Conservation (phyloP, 2,329 filamentous ascomycete genomes). For the Colletotrichum lupini region DNA sequence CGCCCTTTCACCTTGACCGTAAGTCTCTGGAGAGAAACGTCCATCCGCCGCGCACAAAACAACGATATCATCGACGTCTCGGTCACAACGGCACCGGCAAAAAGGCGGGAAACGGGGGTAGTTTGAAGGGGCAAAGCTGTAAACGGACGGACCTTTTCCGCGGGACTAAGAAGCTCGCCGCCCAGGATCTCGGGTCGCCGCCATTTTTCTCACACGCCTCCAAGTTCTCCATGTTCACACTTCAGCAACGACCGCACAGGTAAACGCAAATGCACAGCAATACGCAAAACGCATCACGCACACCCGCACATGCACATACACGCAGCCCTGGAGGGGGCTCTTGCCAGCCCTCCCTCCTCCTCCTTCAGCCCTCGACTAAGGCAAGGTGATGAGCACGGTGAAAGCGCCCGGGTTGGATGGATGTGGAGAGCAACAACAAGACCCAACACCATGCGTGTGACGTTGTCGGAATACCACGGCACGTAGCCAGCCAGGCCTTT, state of each 20-base stretch:
- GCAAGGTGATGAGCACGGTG: no score
- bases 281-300: not conserved
- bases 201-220: not conserved
- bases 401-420: no score
- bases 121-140: not conserved
- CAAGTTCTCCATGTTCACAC: not conserved
- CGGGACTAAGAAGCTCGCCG: not conserved
- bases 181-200: not conserved
- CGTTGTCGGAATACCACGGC: no score
- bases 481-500: not conserved
- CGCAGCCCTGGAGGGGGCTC: no score
- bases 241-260: not conserved
- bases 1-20: not conserved
- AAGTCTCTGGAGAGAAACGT: not conserved
- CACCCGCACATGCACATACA: not conserved
- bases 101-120: not conserved
- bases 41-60: not conserved
- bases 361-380: no score
- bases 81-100: not conserved
- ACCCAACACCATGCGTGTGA: no score
- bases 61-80: no score
- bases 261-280: no score
- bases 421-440: not conserved
- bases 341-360: no score
- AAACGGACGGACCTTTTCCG: not conserved